phyloP scores from a whole-genome alignment of 768 basidiomycete genomes.

The Tricholoma furcatifolium region DNA sequence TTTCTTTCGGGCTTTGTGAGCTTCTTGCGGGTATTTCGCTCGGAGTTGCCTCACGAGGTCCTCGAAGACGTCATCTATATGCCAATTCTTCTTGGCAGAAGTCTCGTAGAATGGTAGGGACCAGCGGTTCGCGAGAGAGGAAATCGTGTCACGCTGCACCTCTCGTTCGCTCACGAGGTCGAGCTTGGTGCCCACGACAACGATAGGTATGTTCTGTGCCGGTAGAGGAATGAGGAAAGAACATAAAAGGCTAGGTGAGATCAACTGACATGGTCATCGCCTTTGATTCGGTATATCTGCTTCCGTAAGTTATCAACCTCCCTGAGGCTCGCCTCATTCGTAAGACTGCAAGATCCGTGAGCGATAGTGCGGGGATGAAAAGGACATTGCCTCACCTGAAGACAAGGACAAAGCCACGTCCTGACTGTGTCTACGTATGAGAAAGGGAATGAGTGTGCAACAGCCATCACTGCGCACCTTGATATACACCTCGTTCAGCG shows the following conservation, averaged over 20 bases:
- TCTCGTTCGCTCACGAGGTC: constrained; percentile 82
- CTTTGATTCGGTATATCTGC: constrained; percentile 80
- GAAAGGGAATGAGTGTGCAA: background rate
- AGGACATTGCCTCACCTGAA: constrained; percentile 55
- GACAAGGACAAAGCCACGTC: constrained; percentile 78
- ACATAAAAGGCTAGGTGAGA: background rate
- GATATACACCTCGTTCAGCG: constrained; percentile 79
- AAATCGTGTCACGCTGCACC: constrained; percentile 63
- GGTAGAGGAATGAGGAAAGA: constrained; percentile 3
- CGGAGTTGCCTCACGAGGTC: constrained; percentile 78
- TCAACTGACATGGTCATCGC: constrained; percentile 54
- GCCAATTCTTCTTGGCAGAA: constrained; percentile 84
- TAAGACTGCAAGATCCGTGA: constrained; percentile 49
- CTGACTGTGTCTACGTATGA: constrained; percentile 42
- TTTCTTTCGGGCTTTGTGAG: constrained; percentile 14
- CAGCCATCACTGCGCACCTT: constrained; percentile 43
- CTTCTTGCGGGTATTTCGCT: constrained; percentile 51
- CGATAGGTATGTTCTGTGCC: constrained; percentile 66
- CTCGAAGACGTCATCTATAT: constrained; percentile 76
- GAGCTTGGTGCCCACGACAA: constrained; percentile 83
- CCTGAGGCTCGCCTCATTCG: constrained; percentile 76
- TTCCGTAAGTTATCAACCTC: constrained; percentile 81
- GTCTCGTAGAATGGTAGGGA: constrained; percentile 81
- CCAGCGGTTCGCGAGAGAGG: constrained; percentile 65
- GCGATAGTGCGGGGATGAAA: constrained; percentile 9